phyloP scores from a whole-genome alignment of 1,139 yeast genomes.

The Diutina catenulata region DNA sequence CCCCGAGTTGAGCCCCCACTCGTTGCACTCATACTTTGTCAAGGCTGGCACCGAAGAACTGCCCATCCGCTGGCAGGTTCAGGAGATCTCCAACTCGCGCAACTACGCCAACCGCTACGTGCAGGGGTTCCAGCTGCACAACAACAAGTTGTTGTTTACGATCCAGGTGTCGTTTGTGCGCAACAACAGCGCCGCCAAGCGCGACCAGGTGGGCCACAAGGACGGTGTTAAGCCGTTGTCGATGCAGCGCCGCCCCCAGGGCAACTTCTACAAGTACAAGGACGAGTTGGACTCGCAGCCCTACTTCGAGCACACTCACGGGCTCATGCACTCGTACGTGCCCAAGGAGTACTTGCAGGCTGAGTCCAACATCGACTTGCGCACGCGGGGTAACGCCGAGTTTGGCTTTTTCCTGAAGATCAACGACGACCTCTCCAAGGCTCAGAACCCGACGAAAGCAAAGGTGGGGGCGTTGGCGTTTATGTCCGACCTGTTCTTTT shows the following conservation, averaged over 20 bases:
- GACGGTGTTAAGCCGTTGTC: constrained; percentile 16
- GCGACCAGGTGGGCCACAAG: constrained; percentile 11
- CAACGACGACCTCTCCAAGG: constrained; percentile 17
- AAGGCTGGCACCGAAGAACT: constrained; percentile 24
- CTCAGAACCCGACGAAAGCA: constrained; percentile 15
- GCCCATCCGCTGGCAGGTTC: constrained; percentile 25
- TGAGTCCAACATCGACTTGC: constrained; percentile 12
- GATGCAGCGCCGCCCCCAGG: constrained; percentile 21
- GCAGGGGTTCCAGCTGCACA: constrained; percentile 21
- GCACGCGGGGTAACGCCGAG: constrained; percentile 15
- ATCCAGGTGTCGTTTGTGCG: constrained; percentile 25
- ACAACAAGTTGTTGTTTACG: constrained; percentile 20
- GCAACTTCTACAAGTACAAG: constrained; percentile 20
- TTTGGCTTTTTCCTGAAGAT: constrained; percentile 25
- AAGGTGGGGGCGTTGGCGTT: constrained; percentile 16
- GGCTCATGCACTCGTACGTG: constrained; percentile 17
- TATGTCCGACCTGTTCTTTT: constrained; percentile 23
- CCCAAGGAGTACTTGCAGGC: constrained; percentile 19
- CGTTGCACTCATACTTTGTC: constrained; percentile 29
- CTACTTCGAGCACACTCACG: constrained; percentile 18
- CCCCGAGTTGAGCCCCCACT: constrained; percentile 23
- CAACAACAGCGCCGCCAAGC: constrained; percentile 15
- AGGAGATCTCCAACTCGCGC: constrained; percentile 21
- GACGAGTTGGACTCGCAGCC: constrained; percentile 19
- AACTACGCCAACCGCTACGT: constrained; percentile 26